These are phyloP conservation scores for Haplosporangium gracile DNA, from an alignment of 192 early-diverging fungal species.

Conservation along the genomic window DNA sequence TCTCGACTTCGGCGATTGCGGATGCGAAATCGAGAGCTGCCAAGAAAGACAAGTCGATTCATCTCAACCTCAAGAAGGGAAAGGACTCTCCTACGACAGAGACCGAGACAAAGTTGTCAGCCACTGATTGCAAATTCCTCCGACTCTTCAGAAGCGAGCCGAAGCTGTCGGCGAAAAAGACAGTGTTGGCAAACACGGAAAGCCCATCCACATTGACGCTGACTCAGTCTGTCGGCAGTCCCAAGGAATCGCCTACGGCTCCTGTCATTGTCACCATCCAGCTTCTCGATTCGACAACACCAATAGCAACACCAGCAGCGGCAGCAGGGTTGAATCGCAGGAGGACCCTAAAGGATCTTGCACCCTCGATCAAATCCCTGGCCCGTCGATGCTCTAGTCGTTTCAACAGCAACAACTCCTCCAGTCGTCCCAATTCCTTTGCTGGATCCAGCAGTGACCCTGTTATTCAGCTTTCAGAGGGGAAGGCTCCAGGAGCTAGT, in stretches of 20 bases:
- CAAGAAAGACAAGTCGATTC: background rate
- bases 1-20: background rate
- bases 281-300: background rate
- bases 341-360: slow-evolving; percentile 38
- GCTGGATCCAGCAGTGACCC: slow-evolving; percentile 43
- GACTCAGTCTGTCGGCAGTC: background rate
- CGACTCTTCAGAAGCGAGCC: background rate
- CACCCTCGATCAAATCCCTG: slow-evolving; percentile 38
- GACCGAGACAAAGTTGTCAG: background rate
- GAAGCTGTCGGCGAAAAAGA: background rate
- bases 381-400: slow-evolving; percentile 45
- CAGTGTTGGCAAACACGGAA: background rate
- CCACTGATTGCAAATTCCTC: background rate
- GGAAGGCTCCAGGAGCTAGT: background rate
- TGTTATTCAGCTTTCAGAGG: slow-evolving; percentile 12
- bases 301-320: background rate
- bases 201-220: background rate
- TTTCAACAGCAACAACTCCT: slow-evolving; percentile 1
- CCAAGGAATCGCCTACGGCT: background rate
- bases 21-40: background rate
- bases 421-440: slow-evolving; percentile 34
- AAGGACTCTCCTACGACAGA: background rate
- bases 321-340: slow-evolving; percentile 6
- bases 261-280: background rate
- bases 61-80: background rate